phyloP scores from a whole-genome alignment of 1,139 yeast species.

The Kodamaea sp. region DNA sequence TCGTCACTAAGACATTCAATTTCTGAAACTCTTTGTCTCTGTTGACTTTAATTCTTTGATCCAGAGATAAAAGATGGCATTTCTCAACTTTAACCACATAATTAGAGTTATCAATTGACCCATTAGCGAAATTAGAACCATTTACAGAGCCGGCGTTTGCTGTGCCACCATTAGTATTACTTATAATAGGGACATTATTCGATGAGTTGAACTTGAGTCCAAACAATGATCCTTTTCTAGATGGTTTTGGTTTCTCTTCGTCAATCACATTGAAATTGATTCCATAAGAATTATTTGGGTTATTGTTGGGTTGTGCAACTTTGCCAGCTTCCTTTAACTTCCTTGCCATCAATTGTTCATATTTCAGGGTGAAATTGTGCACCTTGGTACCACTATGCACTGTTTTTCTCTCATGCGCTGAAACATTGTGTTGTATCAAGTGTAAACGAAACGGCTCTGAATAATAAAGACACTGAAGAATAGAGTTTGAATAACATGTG shows the following conservation, averaged over 20 bases:
- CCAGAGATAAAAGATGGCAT: slow-evolving; percentile 35
- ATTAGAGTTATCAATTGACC: slow-evolving; percentile 9
- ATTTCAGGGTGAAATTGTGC: slow-evolving; percentile 45
- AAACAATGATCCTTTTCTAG: slow-evolving; percentile 39
- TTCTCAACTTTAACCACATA: slow-evolving; percentile 29
- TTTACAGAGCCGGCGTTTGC: slow-evolving; percentile 7
- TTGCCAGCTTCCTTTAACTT: slow-evolving; percentile 35
- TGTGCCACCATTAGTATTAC: slow-evolving; percentile 10
- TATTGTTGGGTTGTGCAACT: slow-evolving; percentile 4
- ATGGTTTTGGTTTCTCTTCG: slow-evolving; percentile 28
- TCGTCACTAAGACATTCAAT: slow-evolving; percentile 36
- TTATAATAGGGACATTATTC: slow-evolving; percentile 1
- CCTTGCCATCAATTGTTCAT: slow-evolving; percentile 40
- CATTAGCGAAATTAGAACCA: neutral
- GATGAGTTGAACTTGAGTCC: slow-evolving; percentile 37
- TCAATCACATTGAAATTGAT: slow-evolving; percentile 3
- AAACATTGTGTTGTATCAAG: slow-evolving; percentile 36
- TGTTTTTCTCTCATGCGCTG: slow-evolving; percentile 37
- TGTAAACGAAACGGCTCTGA: slow-evolving; percentile 64
- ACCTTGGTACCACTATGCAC: slow-evolving; percentile 42
- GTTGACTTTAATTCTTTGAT: slow-evolving; percentile 32
- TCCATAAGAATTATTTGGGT: slow-evolving; percentile 5
- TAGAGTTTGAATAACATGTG: slow-evolving; percentile 92
- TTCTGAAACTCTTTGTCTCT: slow-evolving; percentile 32
- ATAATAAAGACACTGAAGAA: slow-evolving; percentile 81